A percentile compares a stretch with the other conserved stretches of the same genome.
Conservation (phyloP, 2,329 filamentous ascomycete species). For the Cladosporium sp. region DNA sequence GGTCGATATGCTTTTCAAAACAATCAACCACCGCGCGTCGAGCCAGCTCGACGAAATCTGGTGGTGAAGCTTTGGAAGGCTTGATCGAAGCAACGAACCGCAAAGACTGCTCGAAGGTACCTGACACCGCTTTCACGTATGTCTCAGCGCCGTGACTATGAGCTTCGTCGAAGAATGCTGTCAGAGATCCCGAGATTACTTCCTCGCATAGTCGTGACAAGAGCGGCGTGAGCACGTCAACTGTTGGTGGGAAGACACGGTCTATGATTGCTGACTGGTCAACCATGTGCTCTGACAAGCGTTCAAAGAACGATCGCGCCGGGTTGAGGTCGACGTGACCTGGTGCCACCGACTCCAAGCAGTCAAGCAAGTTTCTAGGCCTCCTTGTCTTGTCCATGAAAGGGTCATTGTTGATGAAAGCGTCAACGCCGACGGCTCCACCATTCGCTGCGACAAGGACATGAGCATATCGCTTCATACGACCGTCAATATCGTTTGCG, state of each 20-base stretch:
- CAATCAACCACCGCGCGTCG: conserved; percentile 65
- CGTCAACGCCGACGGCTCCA: conserved; percentile 70
- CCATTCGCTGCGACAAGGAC: conserved; percentile 81
- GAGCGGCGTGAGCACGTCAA: conserved; percentile 70
- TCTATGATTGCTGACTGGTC: conserved; percentile 79
- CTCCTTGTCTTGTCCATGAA: conserved; percentile 71
- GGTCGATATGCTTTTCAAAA: conserved; percentile 89
- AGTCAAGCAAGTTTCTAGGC: conserved; percentile 73
- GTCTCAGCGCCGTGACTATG: conserved; percentile 69
- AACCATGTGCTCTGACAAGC: conserved; percentile 69
- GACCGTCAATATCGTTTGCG: conserved; percentile 78
- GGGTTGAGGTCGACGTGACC: conserved; percentile 74
- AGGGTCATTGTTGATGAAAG: conserved; percentile 82
- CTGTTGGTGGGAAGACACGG: conserved; percentile 70
- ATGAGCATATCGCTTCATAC: conserved; percentile 84
- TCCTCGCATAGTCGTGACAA: conserved; percentile 81
- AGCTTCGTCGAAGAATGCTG: conserved; percentile 79
- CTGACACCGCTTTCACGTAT: conserved; percentile 82
- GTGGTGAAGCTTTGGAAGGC: conserved; percentile 59
- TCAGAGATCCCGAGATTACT: conserved; percentile 78
- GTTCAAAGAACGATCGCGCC: conserved; percentile 75
- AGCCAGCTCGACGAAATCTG: conserved; percentile 60
- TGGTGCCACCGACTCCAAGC: conserved; percentile 63
- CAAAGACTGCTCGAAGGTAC: conserved; percentile 80
- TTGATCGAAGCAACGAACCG: conserved; percentile 70